Percentiles rank a stretch among this genome's conserved stretches.
phyloP scores from a whole-genome alignment of 345 rosid genomes.

The Microcos paniculata region DNA sequence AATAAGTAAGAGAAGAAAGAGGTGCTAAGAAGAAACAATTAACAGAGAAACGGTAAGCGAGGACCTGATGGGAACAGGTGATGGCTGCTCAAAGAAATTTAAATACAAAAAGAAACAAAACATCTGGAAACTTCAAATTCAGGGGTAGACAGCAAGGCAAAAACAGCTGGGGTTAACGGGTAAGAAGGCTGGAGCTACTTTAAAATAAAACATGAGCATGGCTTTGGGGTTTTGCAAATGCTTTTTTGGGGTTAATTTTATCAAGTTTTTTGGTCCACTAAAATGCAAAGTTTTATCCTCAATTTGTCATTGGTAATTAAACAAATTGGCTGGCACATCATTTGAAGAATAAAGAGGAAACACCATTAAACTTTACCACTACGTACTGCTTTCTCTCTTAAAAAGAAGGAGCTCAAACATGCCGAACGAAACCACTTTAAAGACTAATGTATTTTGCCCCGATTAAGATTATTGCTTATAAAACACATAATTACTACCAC shows the following conservation, averaged over 20 bases:
- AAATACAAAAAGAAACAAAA: no score
- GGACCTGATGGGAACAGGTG: not conserved
- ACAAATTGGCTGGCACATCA: not conserved
- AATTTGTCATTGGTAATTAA: not conserved
- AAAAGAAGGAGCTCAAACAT: not conserved
- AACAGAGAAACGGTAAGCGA: not conserved
- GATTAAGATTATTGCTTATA: not conserved
- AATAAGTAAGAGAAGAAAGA: not conserved
- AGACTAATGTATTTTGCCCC: not conserved
- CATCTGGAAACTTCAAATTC: no score
- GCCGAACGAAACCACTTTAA: not conserved
- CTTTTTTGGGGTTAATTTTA: not conserved
- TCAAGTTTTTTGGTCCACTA: not conserved
- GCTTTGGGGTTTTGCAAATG: not conserved
- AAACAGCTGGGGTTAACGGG: not conserved
- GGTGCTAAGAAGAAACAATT: not conserved
- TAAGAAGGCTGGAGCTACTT: not conserved
- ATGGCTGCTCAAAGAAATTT: no score
- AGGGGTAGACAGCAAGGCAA: no score
- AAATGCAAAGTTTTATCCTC: not conserved
- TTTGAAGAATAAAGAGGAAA: not conserved
- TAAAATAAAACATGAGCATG: not conserved
- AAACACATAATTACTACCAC: not conserved
- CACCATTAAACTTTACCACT: not conserved
- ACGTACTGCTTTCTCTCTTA: not conserved